These are phyloP conservation scores for Pichia sp. DNA, from an alignment of 1,139 yeast genomes.

Conservation along the genomic window DNA sequence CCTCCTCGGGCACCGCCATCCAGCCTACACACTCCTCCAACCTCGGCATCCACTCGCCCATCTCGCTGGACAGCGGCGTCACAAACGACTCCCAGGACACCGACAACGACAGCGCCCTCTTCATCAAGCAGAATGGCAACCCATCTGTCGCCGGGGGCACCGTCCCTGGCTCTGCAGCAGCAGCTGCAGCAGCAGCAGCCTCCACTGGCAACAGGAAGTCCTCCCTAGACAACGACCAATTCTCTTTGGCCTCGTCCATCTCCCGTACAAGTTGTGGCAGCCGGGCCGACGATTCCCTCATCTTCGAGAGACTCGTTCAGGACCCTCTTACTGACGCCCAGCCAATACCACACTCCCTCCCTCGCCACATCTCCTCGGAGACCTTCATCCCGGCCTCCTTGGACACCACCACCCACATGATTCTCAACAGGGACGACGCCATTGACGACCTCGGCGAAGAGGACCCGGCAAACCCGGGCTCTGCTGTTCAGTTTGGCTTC, in stretches of 20 bases:
- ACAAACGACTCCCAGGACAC: background rate
- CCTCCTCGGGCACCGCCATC: background rate
- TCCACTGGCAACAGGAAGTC: background rate
- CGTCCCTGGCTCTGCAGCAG: too few relatives aligned
- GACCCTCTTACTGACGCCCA: conserved; percentile 38
- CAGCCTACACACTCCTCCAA: background rate
- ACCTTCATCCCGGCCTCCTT: conserved; percentile 80
- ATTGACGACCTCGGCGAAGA: background rate
- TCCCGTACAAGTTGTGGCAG: conserved; percentile 10
- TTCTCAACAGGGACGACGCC: conserved; percentile 2
- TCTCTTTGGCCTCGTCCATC: conserved; percentile 15
- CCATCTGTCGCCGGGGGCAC: too few relatives aligned
- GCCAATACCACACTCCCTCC: conserved; percentile 31
- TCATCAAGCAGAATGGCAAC: background rate
- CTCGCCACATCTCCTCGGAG: conserved; percentile 52
- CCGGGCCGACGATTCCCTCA: conserved; percentile 37
- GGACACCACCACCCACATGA: conserved; percentile 63
- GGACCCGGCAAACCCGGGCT: conserved; percentile 8
- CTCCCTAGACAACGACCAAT: conserved; percentile 10
- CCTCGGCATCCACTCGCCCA: background rate
- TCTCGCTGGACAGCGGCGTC: background rate
- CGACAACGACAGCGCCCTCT: background rate
- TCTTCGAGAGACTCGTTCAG: conserved; percentile 64
- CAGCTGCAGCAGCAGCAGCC: background rate
- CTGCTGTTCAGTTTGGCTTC: conserved; percentile 52